A percentile compares a stretch with the other conserved stretches of the same genome.
Conservation (phyloP, 2,329 filamentous ascomycete genomes). For the Neonectria sp. region DNA sequence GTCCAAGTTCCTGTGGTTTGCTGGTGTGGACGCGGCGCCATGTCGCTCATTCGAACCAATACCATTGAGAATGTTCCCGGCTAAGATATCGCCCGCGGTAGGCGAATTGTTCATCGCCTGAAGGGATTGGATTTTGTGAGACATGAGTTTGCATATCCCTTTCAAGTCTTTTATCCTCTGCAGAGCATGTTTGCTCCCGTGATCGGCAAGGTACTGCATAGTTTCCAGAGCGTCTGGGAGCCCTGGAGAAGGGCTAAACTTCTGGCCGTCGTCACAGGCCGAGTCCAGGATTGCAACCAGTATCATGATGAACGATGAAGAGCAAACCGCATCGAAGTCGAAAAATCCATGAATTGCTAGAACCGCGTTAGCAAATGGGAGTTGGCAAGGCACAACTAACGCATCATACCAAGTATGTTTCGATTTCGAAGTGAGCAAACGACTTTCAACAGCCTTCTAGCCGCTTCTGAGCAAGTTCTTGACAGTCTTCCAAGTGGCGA, state of each 20-base stretch:
- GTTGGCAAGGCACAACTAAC: accelerated
- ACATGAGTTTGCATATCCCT: slow-evolving; percentile 45
- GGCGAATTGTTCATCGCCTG: slow-evolving; percentile 45
- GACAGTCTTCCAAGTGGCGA: slow-evolving; percentile 48
- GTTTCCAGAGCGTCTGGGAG: slow-evolving; percentile 47
- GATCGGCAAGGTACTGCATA: slow-evolving; percentile 47
- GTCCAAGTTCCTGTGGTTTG: slow-evolving; percentile 20
- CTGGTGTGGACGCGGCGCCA: slow-evolving; percentile 21
- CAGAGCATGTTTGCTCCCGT: slow-evolving; percentile 46
- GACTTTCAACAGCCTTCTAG: slow-evolving; percentile 47
- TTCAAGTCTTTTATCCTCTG: slow-evolving; percentile 46
- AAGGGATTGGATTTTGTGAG: slow-evolving; percentile 44
- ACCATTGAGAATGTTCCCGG: background rate
- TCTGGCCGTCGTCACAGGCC: slow-evolving; percentile 43
- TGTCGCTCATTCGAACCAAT: slow-evolving; percentile 4
- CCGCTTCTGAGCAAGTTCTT: slow-evolving; percentile 49
- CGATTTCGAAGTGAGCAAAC: slow-evolving; percentile 48
- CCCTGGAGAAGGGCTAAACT: slow-evolving; percentile 45
- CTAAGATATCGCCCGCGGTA: slow-evolving; percentile 13
- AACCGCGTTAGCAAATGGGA: background rate
- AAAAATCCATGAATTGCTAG: slow-evolving; percentile 46
- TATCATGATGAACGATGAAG: slow-evolving; percentile 48
- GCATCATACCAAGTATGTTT: slow-evolving; percentile 47
- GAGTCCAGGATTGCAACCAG: slow-evolving; percentile 46
- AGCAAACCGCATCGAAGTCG: slow-evolving; percentile 47